These are phyloP conservation scores for Chloris gayana DNA, from an alignment of 176 grass and related monocot genomes.

Conservation along the genomic window DNA sequence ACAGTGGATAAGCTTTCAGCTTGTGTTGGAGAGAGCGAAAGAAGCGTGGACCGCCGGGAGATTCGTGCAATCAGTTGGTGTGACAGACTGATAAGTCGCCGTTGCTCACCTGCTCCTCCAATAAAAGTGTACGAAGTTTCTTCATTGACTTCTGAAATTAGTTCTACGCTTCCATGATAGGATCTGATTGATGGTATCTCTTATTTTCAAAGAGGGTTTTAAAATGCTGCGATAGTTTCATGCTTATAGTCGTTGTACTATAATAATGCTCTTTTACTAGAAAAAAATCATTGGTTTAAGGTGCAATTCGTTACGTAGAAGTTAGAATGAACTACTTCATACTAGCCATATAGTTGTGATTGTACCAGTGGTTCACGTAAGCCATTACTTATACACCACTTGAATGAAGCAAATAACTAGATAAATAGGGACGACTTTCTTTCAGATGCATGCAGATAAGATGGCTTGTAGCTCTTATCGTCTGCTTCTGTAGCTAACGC, in stretches of 20 bases:
- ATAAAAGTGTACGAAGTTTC: slow-evolving; percentile 24
- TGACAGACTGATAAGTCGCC: neutral
- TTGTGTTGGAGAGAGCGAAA: neutral
- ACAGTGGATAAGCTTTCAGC: slow-evolving; percentile 38
- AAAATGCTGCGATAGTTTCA: neutral
- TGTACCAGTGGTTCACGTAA: neutral
- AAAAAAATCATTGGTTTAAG: neutral
- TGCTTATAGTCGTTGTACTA: neutral
- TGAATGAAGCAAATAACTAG: neutral
- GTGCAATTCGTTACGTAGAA: neutral
- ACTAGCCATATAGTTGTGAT: neutral
- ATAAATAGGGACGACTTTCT: neutral
- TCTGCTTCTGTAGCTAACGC: neutral
- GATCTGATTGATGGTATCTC: neutral
- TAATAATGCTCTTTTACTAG: neutral
- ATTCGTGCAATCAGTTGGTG: neutral
- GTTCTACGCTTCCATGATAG: neutral
- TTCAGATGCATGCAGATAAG: neutral
- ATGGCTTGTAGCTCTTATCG: neutral
- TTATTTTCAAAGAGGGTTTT: neutral
- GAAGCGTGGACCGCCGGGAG: neutral
- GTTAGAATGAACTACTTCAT: neutral
- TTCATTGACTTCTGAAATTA: too few relatives aligned
- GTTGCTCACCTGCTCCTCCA: slow-evolving; percentile 15
- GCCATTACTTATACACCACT: neutral